A percentile compares a stretch with the other conserved stretches of the same genome.
These are phyloP conservation scores for Limnomonas spitsbergensis DNA, from an alignment of 139 green algal species.

Conservation along the genomic window DNA sequence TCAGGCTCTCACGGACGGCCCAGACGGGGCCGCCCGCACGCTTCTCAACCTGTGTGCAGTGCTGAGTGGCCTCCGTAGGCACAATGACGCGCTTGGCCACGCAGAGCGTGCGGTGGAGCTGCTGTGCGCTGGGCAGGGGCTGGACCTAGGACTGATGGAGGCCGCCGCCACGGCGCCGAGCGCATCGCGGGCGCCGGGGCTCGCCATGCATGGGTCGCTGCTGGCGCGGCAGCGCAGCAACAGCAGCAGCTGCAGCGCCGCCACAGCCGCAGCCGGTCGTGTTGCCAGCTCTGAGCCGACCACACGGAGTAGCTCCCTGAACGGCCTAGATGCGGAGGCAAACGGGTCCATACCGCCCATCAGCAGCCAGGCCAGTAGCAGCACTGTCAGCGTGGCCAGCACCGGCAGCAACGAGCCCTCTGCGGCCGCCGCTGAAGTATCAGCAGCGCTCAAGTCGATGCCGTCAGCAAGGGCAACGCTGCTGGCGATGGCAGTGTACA, in stretches of 20 bases:
- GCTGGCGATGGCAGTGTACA: constrained; percentile 34
- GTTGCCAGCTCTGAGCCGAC: neutral
- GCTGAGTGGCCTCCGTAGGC: constrained; percentile 15
- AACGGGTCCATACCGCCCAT: too few species aligned
- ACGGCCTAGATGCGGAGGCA: too few species aligned
- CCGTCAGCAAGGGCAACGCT: neutral
- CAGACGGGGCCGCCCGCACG: constrained; percentile 4
- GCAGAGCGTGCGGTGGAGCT: neutral
- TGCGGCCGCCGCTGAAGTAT: neutral
- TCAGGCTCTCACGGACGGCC: neutral
- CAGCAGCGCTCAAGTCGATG: constrained; percentile 1
- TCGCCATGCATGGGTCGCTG: neutral
- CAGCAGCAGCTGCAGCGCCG: neutral
- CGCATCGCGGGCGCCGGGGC: neutral
- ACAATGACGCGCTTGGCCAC: constrained; percentile 11
- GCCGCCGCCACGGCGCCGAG: neutral
- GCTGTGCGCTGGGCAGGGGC: neutral
- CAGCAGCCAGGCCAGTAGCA: neutral
- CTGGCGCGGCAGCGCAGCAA: neutral
- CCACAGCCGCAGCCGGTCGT: neutral
- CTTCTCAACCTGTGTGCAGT: constrained; percentile 33
- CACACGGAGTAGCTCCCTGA: neutral
- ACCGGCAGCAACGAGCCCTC: neutral
- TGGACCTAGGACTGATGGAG: neutral
- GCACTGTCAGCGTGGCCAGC: neutral